Base-by-base conservation (phyloP, 2,329 filamentous ascomycete genomes). In the Monilinia polystroma region DNA sequence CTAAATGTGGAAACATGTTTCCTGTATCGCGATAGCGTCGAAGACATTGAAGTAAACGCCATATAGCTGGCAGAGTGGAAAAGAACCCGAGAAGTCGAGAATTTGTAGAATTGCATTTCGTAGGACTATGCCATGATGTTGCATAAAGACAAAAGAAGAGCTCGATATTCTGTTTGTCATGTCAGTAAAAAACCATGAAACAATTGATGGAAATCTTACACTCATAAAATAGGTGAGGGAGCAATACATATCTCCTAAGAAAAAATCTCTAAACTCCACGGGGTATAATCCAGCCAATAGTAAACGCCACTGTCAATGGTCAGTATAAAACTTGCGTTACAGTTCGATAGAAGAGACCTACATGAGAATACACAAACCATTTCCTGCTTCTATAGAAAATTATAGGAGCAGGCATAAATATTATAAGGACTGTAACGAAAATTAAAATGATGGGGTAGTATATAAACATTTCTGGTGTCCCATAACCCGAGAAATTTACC, bases 221-320 rank as follows among this genome's bases (percentile, higher is more conserved):
- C 91, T 90, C 78, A 92, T 91, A 20, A 90, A 85, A 78, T 99
- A 99, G 7, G 93, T 96, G 66, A 96, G 82, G 3, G 95, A 98
- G 78, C 94, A 98, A 78, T 96, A 97, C 83, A 98, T 97, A 76
- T 99, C 95, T 63, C 95, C 95, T 0, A 98, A 84, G 78, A 97
- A 98, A 80, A 99, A 98, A 78, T 99, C 95, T 67, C 93, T 87
- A 77, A 98, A 99, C 76, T 98, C 94, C 60, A 99, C 95, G 1
- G 92, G 92, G 74, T 96, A 97, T 26, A 96, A 77, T 4, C 93
- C 93, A 18, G 94, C 92, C 59, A 94, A 84, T 64, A 96, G 80
- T 23, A 98, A 82, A 68, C 95, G 91, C 85, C 91, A 96, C 90
- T 95, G 70, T 11, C 51, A 14, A 16, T 4, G 10, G 66, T 81